Percentiles rank a stretch among this genome's conserved stretches.
phyloP scores from a whole-genome alignment of 352 stramenopile species.

The Globisporangium spinosum region DNA sequence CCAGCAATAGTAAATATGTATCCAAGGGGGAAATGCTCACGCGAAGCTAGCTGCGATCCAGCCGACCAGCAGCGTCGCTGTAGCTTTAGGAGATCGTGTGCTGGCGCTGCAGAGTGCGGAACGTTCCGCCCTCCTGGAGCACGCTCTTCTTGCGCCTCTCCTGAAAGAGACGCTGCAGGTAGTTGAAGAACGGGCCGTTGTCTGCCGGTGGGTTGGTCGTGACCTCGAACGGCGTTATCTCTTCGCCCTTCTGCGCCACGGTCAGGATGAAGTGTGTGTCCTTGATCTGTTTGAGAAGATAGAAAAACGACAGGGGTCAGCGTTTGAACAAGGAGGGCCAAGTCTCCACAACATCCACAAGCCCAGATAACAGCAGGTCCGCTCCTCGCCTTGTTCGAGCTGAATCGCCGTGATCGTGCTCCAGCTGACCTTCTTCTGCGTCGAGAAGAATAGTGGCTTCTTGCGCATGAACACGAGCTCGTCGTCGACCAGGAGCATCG shows the following conservation, averaged over 20 bases:
- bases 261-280: constrained; percentile 39
- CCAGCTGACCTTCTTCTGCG: constrained; percentile 31
- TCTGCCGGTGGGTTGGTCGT: constrained; percentile 23
- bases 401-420: constrained; percentile 31
- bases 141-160: constrained; percentile 25
- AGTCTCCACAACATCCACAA: not conserved
- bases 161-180: constrained; percentile 24
- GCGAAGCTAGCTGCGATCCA: not conserved
- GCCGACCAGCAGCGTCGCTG: not conserved
- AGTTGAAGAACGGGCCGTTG: constrained; percentile 25
- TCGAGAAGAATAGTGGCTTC: constrained; percentile 29
- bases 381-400: constrained; percentile 26
- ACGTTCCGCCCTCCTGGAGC: not conserved
- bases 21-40: not conserved
- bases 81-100: constrained; percentile 1
- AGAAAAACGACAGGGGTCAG: not conserved
- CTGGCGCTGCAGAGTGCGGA: constrained; percentile 12
- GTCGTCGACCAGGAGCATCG: constrained; percentile 26
- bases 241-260: constrained; percentile 27
- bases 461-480: constrained; percentile 34
- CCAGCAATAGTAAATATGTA: not conserved
- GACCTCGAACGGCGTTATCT: constrained; percentile 31
- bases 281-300: constrained; percentile 17
- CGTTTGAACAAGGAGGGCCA: not conserved
- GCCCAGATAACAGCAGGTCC: not conserved